Evolutionary conservation across 306 rosid genomes (phyloP), one percentile per base, ranked within the genome.

Genomic region (Notholithocarpus densiflorus): DNA sequence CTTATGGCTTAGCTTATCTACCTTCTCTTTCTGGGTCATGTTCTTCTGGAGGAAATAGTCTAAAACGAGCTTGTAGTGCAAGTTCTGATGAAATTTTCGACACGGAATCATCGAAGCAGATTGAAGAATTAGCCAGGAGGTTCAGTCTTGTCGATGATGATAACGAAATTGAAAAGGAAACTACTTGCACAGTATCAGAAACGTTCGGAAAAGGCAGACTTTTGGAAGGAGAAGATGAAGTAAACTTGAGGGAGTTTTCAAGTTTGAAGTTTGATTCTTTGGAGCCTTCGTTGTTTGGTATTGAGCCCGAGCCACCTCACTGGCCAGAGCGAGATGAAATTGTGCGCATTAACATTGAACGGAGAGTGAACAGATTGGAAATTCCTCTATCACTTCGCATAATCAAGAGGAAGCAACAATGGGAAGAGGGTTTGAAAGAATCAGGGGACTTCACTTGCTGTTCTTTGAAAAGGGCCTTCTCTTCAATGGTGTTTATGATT

Each of bases 311-410:
- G 74, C 89, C 92, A 68, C 89, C 91, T 0, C 79, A 81, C 56
- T 90, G 94, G 94, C 89, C 88, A 1, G 97, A 92, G 56, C 86
- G 89, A 74, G 87, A 80, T 24, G 87, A 87, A 80, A 71, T 87
- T n/a, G 37, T 82, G 56, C 76, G 88, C 45, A 64, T 71, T 5
- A 32, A 52, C 72, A 86, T 89, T 70, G 91, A 85, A 52, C 74
- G 85, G 79, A 90, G 71, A 79, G 86, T 82, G 17, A 90, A 77
- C 65, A 78, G 83, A 75, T 79, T 90, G 14, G 90, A 73, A 19
- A 77, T 92, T 57, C 92, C 97, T 29, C 15, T 86, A 20, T 90
- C 95, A 1, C 89, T 90, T 56, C 64, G 89, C 78, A 80, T 92
- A 72, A 88, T 92, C 72, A 84, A 86, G 88, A 89, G 84, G 92